Conservation (phyloP, 352 stramenopile species). For the Globisporangium spinosum region DNA sequence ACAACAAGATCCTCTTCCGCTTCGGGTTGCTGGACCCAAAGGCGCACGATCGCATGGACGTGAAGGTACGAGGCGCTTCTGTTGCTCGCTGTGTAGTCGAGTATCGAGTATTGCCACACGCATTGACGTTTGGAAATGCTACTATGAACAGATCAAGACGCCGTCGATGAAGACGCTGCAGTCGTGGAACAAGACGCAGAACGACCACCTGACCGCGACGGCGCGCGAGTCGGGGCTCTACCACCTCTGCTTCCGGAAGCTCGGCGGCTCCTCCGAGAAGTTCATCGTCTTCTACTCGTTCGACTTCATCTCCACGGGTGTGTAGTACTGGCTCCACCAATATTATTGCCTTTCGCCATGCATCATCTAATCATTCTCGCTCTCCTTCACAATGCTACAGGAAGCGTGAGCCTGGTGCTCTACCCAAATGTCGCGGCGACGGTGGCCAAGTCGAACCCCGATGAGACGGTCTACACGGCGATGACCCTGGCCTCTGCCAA, state of each 20-base stretch:
- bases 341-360: not conserved
- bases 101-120: not conserved
- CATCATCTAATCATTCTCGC: not conserved
- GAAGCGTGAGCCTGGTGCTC: constrained; percentile 47
- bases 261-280: constrained; percentile 45
- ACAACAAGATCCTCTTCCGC: constrained; percentile 63
- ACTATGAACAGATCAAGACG: constrained; percentile 39
- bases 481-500: constrained; percentile 53
- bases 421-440: constrained; percentile 64
- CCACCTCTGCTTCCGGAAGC: constrained; percentile 72
- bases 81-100: not conserved
- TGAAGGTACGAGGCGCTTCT: constrained; percentile 26
- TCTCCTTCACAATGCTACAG: not conserved
- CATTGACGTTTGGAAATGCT: not conserved
- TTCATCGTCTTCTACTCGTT: constrained; percentile 78
- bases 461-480: constrained; percentile 46
- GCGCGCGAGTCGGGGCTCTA: constrained; percentile 80
- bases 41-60: constrained; percentile 49
- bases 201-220: constrained; percentile 42
- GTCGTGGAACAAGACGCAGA: constrained; percentile 60
- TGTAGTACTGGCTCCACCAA: not conserved
- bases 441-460: constrained; percentile 39
- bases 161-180: constrained; percentile 45
- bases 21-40: constrained; percentile 57
- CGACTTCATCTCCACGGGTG: constrained; percentile 69